These are phyloP conservation scores for Pseudogymnoascus sp. DNA, from an alignment of 2,329 filamentous ascomycete genomes.

Conservation along the genomic window DNA sequence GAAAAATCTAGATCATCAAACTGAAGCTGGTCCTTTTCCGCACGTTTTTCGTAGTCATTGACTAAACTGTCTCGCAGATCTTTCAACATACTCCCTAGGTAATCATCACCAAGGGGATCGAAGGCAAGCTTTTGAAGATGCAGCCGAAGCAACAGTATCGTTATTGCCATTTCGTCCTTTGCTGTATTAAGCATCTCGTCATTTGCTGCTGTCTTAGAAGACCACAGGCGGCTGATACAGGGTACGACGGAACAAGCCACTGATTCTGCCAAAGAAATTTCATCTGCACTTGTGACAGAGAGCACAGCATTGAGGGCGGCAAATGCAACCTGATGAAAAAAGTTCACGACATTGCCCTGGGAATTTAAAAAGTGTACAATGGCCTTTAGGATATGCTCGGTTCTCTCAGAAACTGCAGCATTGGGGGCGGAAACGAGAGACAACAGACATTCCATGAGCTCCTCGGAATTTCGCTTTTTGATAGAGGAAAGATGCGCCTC, in stretches of 20 bases:
- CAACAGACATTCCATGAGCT: slow-evolving; percentile 58
- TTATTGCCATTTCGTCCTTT: slow-evolving; percentile 70
- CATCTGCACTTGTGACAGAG: slow-evolving; percentile 57
- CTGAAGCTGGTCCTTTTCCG: slow-evolving; percentile 64
- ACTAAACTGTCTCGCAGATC: slow-evolving; percentile 65
- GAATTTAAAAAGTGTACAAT: slow-evolving; percentile 55
- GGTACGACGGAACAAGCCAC: slow-evolving; percentile 56
- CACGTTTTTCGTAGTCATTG: slow-evolving; percentile 66
- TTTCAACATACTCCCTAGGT: slow-evolving; percentile 41
- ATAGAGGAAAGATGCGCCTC: slow-evolving; percentile 16
- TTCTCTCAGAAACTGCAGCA: slow-evolving; percentile 53
- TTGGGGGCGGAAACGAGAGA: slow-evolving; percentile 57
- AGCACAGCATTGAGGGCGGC: slow-evolving; percentile 66
- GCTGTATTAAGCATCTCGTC: slow-evolving; percentile 49
- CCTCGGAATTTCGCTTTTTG: slow-evolving; percentile 36
- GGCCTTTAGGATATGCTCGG: slow-evolving; percentile 45
- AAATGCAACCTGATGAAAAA: slow-evolving; percentile 65
- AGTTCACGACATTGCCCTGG: slow-evolving; percentile 48
- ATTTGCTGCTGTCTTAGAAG: slow-evolving; percentile 54
- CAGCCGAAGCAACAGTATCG: slow-evolving; percentile 57
- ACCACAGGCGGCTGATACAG: slow-evolving; percentile 69
- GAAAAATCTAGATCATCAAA: slow-evolving; percentile 60
- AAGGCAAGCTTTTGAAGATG: slow-evolving; percentile 51
- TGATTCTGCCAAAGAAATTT: slow-evolving; percentile 52
- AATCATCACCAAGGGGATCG: slow-evolving; percentile 28